Evolutionary conservation across 1,139 yeast genomes (phyloP), one percentile per base, ranked within the genome.

Genomic region (Hansenula lynferdii): DNA sequence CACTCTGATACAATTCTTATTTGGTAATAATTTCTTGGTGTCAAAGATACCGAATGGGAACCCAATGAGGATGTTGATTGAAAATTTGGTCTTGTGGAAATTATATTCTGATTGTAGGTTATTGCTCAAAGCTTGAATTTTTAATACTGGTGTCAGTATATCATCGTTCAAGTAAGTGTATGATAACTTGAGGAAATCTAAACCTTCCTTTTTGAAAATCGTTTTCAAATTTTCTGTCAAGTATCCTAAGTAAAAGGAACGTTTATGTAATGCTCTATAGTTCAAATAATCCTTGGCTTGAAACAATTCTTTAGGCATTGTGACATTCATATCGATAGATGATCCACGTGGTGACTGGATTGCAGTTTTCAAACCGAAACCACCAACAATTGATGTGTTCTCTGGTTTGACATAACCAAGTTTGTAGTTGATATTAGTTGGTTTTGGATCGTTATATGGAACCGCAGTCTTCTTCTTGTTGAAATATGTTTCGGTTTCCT

Each of bases 361-460:
- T 2, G 85, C 87, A 0, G 96, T 80, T 53, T 86, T 86, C 49
- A 90, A 69, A 1, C 96, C 94, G 64, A 86, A 92, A 9, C 96
- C 82, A 1, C 98, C 97, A 9, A 86, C 82, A 35, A 92, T 72
- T 16, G 90, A 78, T 21, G 90, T 77, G 49, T 78, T 81, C 42
- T 74, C 75, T 0, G 97, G 98, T n/a, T 79, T 68, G 32, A 64
- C 61, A 56, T 78, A 89, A 29, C 77, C 72, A 53, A 90, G 82
- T 44, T 75, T 76, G 61, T 85, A 87, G 53, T 85, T 83, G 31
- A 75, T 64, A 37, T 75, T 73, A 31, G 73, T 65, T 28, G 96
- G 95, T 54, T 83, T 84, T 12, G 96, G 96, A 56, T 87, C 96
- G 9, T 94, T 87, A 61, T 85, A 90, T 28, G 97, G 97, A 27